Evolutionary conservation across 495 filamentous ascomycete genomes (phyloP).

Genomic region (Staphylotrichum longicolle): DNA sequence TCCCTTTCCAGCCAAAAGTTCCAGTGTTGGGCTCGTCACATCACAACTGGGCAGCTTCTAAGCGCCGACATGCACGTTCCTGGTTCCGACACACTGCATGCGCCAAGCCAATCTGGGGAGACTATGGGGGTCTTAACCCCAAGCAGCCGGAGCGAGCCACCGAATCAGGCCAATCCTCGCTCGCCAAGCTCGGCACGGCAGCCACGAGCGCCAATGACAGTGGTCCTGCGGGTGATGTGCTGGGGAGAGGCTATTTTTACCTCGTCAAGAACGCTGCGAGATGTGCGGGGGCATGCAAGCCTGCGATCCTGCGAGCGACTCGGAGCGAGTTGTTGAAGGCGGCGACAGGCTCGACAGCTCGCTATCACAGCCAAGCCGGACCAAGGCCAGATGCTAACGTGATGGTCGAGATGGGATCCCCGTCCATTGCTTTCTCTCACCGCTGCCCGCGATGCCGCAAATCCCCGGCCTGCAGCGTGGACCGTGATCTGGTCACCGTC

Average conservation of each 20-base stretch:
- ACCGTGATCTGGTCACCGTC: background rate
- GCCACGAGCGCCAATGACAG: conserved; percentile 12
- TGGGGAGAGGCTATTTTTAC: conserved; percentile 14
- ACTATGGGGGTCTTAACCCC: background rate
- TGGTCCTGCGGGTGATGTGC: conserved; percentile 2
- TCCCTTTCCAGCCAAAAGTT: background rate
- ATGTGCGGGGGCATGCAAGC: conserved; percentile 14
- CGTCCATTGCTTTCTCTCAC: background rate
- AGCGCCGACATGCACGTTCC: conserved; percentile 21
- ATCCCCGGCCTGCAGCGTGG: background rate
- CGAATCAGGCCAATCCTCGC: conserved; percentile 6
- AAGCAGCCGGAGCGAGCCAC: background rate
- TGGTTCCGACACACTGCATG: conserved; percentile 13
- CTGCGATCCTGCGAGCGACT: conserved; percentile 7
- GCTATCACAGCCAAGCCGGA: conserved; percentile 12
- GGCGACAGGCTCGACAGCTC: background rate
- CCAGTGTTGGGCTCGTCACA: conserved; percentile 2
- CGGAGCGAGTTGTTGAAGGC: background rate
- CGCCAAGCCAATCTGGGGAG: conserved; percentile 18
- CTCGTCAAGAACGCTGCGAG: background rate
- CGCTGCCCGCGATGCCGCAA: background rate
- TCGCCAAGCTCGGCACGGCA: conserved; percentile 8
- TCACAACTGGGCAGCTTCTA: conserved; percentile 13
- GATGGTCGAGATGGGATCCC: background rate
- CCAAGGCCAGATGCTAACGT: conserved; percentile 4